phyloP scores from a whole-genome alignment of 495 filamentous ascomycete genomes.

The Penicillium lividum region DNA sequence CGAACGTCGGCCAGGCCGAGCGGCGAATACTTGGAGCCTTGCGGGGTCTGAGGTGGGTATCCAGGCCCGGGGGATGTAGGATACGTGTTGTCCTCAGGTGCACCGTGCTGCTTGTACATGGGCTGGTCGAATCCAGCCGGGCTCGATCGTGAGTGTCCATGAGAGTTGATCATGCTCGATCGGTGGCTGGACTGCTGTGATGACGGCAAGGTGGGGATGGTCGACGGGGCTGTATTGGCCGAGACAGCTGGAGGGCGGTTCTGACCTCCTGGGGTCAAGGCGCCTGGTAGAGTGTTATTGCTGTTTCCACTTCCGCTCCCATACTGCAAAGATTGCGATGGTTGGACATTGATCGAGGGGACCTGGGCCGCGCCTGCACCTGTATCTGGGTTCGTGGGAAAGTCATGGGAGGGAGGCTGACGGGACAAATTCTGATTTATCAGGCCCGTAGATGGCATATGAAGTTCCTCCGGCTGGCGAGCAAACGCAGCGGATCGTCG shows the following conservation, averaged over 20 bases:
- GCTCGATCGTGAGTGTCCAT: conserved; percentile 80
- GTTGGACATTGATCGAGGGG: conserved; percentile 69
- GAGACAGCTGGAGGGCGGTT: conserved; percentile 66
- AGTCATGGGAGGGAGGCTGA: conserved; percentile 55
- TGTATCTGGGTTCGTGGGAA: conserved; percentile 39
- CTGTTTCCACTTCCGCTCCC: conserved; percentile 25
- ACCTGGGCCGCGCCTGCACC: conserved; percentile 33
- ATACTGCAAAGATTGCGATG: conserved; percentile 61
- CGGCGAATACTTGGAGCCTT: conserved; percentile 78
- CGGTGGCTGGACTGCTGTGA: conserved; percentile 69
- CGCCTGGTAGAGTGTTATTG: conserved; percentile 61
- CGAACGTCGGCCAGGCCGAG: conserved; percentile 90
- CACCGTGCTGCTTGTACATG: conserved; percentile 70
- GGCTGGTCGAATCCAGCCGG: conserved; percentile 74
- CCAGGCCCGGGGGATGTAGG: conserved; percentile 65
- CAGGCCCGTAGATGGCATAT: conserved; percentile 63
- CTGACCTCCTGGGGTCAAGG: conserved; percentile 66
- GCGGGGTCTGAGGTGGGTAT: conserved; percentile 67
- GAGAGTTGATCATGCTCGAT: conserved; percentile 62
- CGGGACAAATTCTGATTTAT: conserved; percentile 40
- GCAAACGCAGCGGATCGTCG: conserved; percentile 52
- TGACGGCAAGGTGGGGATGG: conserved; percentile 67
- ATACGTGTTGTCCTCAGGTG: conserved; percentile 66
- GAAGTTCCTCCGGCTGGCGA: conserved; percentile 71
- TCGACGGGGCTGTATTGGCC: conserved; percentile 68